Evolutionary conservation across 345 rosid species (phyloP), one percentile per base, ranked within the genome.

Genomic region (Ceriops tagal): DNA sequence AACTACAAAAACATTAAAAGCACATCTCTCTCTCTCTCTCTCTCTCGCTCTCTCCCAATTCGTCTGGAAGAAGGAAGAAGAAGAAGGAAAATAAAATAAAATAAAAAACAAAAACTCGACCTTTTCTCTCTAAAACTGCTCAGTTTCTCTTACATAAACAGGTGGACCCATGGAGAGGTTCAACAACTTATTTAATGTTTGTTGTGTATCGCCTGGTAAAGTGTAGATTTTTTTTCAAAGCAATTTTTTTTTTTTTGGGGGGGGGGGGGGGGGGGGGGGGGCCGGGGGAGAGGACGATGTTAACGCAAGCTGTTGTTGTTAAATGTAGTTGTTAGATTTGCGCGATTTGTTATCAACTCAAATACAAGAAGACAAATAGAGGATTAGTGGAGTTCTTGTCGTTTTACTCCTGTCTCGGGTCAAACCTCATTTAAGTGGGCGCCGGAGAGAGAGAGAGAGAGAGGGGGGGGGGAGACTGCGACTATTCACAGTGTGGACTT

Each of bases 371-470:
- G 74, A 65, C 77, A 64, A 64, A 77, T 58, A 13, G 27, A 53
- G 58, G 46, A 8, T 43, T 43, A 8, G 37, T 58, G 61, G 26
- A 55, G 37, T 73, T 69, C 34, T 64, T 27, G 22, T 24, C 9
- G 3, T 56, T 56, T 56, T 56, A 24, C 59, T 56, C 32, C 22
- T 39, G 32, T 39, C 46, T 47, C 20, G 16, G 67, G 74, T 77
- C 77, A 77, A 68, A 73, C 66, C 64, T 70, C 70, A 58, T 66
- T 64, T 52, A 62, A 58, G 58, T 22, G 28, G 61, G 31, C 6
- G 22, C 59, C 49, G 18, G 15, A 10, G 47, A 39, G 0, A 39
- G 13, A 39, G 46, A 39, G 46, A 10, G 39, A 35, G 39, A 35
- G 46, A 10, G 46, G 10, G 46, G 10, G 15, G 46, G 10, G 46